Evolutionary conservation across 148 eudicot species (phyloP).

Genomic region (Silene latifolia): DNA sequence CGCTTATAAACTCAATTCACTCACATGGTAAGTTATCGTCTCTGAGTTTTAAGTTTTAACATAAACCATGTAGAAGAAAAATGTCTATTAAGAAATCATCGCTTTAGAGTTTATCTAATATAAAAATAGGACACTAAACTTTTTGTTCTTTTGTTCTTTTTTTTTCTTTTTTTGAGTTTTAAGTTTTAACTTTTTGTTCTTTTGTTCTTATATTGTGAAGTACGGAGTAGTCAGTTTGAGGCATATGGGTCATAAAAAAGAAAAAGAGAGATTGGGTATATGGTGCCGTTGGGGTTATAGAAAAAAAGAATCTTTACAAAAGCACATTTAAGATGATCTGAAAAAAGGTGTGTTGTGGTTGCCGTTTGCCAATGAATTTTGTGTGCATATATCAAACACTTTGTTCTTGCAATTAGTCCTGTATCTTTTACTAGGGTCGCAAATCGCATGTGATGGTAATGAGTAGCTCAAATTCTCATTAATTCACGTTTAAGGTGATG

Average conservation of each 20-base stretch:
- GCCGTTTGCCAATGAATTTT: background rate
- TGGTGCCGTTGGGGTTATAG: background rate
- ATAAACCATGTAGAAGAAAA: background rate
- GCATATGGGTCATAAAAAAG: background rate
- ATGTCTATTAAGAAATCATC: background rate
- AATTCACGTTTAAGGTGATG: too few species aligned
- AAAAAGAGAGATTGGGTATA: background rate
- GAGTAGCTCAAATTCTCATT: background rate
- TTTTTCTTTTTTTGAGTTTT: too few species aligned
- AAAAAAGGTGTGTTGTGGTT: background rate
- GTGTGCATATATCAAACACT: background rate
- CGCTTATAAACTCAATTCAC: constrained; percentile 58
- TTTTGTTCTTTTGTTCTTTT: too few species aligned
- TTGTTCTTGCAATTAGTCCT: too few species aligned
- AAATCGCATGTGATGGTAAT: background rate
- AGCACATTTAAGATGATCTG: background rate
- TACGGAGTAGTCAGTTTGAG: background rate
- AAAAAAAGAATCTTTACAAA: background rate
- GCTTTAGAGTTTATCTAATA: background rate
- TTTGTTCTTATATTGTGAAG: background rate
- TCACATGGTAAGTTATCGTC: constrained; percentile 35
- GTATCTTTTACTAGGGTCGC: background rate
- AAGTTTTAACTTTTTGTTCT: background rate
- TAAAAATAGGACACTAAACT: background rate
- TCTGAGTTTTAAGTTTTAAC: background rate